Conservation (phyloP, 2,329 filamentous ascomycete genomes). For the Penicillium nordicum region DNA sequence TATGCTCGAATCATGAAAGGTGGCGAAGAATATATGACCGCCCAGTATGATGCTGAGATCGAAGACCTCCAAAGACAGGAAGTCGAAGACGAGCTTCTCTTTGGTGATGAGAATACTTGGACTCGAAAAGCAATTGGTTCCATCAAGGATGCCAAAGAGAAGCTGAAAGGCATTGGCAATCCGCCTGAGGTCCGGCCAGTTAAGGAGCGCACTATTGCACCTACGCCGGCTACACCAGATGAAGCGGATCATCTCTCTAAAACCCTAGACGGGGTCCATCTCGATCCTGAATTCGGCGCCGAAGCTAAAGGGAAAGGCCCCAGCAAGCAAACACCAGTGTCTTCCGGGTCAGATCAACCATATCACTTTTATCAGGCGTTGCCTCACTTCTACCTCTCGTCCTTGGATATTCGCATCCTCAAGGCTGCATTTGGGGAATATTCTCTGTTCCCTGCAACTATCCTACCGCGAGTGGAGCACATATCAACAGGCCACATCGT, state of each 20-base stretch:
- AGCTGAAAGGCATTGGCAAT: constrained; percentile 64
- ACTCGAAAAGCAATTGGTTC: constrained; percentile 75
- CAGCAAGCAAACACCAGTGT: constrained; percentile 37
- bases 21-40: constrained; percentile 78
- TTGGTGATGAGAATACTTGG: constrained; percentile 92
- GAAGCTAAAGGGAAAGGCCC: constrained; percentile 27
- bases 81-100: constrained; percentile 85
- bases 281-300: constrained; percentile 14
- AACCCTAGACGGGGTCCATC: constrained; percentile 22
- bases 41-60: constrained; percentile 78
- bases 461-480: constrained; percentile 82
- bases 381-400: constrained; percentile 83
- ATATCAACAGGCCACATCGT: constrained; percentile 84
- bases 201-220: constrained; percentile 49
- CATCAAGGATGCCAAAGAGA: constrained; percentile 73
- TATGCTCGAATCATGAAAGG: constrained; percentile 96
- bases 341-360: constrained; percentile 49
- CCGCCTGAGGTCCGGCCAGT: constrained; percentile 53
- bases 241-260: constrained; percentile 25
- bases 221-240: constrained; percentile 27
- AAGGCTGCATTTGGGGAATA: constrained; percentile 86
- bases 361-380: constrained; percentile 89
- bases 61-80: constrained; percentile 70
- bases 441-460: constrained; percentile 75
- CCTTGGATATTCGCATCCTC: constrained; percentile 86